These are phyloP conservation scores for Croton setiger DNA, from an alignment of 441 rosid species.

Conservation along the genomic window DNA sequence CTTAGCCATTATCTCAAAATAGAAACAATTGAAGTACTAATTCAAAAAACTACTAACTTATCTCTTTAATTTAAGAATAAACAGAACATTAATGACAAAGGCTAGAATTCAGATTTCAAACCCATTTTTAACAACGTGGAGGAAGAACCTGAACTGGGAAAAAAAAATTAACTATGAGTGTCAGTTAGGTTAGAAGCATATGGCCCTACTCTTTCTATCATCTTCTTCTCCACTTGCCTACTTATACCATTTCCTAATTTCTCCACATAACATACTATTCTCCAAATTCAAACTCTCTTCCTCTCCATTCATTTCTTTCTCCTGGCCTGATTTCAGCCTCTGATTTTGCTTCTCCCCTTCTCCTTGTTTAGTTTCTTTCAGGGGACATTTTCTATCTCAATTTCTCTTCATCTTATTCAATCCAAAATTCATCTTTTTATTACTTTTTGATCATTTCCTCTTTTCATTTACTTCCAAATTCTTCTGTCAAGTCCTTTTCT, in stretches of 20 bases:
- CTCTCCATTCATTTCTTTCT: neutral
- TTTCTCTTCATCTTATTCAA: slow-evolving; percentile 8
- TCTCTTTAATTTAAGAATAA: too few species aligned
- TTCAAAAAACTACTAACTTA: too few species aligned
- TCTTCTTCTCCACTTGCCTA: slow-evolving; percentile 2
- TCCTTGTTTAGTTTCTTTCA: slow-evolving; percentile 21
- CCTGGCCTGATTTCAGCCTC: neutral
- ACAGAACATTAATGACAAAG: too few species aligned
- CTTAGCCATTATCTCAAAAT: too few species aligned
- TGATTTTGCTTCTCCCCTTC: neutral
- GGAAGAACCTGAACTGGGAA: neutral
- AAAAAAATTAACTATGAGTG: neutral
- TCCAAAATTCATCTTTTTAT: slow-evolving; percentile 15
- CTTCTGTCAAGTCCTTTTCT: slow-evolving; percentile 27
- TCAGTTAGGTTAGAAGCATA: neutral
- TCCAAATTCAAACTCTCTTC: neutral
- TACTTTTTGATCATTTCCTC: slow-evolving; percentile 1
- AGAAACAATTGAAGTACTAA: too few species aligned
- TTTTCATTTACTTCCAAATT: slow-evolving; percentile 1
- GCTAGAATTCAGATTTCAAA: neutral
- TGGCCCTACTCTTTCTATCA: neutral
- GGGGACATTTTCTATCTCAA: neutral
- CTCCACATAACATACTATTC: neutral
- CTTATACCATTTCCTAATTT: neutral
- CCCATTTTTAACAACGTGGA: neutral